These are phyloP conservation scores for Opeltia flavorubescens DNA, from an alignment of 495 filamentous ascomycete species.

Conservation along the genomic window DNA sequence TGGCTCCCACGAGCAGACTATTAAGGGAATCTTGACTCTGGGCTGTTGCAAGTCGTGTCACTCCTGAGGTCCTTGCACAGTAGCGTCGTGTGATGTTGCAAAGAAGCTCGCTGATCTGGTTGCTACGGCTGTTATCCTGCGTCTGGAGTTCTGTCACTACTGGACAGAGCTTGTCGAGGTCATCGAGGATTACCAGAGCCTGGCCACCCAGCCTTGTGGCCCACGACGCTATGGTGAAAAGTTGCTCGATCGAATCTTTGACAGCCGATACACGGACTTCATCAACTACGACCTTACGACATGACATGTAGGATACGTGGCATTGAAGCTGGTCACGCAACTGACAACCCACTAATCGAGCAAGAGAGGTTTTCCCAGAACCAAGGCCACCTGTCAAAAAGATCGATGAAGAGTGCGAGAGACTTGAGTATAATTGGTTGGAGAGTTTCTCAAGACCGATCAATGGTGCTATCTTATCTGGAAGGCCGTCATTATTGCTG, in stretches of 20 bases:
- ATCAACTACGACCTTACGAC: constrained; percentile 70
- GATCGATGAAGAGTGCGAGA: constrained; percentile 77
- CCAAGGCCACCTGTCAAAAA: constrained; percentile 79
- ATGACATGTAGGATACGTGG: constrained; percentile 69
- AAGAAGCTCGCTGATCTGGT: constrained; percentile 81
- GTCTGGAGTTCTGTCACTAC: constrained; percentile 85
- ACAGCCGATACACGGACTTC: constrained; percentile 77
- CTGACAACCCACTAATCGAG: constrained; percentile 48
- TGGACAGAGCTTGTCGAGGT: constrained; percentile 83
- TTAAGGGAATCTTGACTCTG: constrained; percentile 82
- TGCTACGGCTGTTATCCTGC: constrained; percentile 77
- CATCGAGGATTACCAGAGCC: constrained; percentile 75
- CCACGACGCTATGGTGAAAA: constrained; percentile 85
- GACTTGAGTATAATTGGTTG: constrained; percentile 49
- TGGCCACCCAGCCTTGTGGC: constrained; percentile 71
- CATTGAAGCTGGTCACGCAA: constrained; percentile 53
- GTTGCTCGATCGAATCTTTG: constrained; percentile 69
- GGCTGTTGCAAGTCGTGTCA: constrained; percentile 81
- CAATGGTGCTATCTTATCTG: constrained; percentile 41
- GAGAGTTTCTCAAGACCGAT: constrained; percentile 76
- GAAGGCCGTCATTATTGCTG: constrained; percentile 38
- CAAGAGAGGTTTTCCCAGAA: constrained; percentile 71
- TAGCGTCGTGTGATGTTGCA: constrained; percentile 72
- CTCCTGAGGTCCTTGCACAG: constrained; percentile 57
- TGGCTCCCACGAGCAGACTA: constrained; percentile 63